Evolutionary conservation across 2,329 filamentous ascomycete genomes (phyloP).

Genomic region (Penicillium rolfsii): DNA sequence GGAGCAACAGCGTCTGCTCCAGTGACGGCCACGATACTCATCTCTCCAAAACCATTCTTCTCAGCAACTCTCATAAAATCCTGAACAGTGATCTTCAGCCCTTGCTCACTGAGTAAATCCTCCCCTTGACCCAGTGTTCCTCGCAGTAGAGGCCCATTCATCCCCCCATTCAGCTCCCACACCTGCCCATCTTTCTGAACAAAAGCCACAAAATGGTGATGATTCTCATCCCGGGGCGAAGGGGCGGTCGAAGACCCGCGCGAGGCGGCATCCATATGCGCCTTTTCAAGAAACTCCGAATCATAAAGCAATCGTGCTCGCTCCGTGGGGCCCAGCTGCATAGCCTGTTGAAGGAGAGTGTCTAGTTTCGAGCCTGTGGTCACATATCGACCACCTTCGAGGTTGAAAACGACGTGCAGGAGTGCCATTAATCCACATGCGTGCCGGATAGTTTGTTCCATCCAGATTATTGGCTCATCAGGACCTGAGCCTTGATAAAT

Average conservation of each 20-base stretch:
- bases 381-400: constrained; percentile 50
- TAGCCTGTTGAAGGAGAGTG: constrained; percentile 48
- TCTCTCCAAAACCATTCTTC: constrained; percentile 17
- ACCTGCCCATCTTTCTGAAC: constrained; percentile 24
- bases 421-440: constrained; percentile 63
- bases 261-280: constrained; percentile 31
- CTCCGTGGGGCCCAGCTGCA: constrained; percentile 49
- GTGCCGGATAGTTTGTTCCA: constrained; percentile 61
- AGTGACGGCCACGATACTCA: constrained; percentile 29
- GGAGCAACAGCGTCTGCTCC: neutral
- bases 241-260: constrained; percentile 22
- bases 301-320: constrained; percentile 59
- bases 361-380: constrained; percentile 49
- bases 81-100: constrained; percentile 22
- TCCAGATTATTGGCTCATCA: constrained; percentile 60
- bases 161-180: constrained; percentile 30
- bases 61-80: constrained; percentile 24
- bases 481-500: constrained; percentile 53
- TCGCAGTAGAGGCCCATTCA: constrained; percentile 39
- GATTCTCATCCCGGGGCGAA: constrained; percentile 24
- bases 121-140: constrained; percentile 34
- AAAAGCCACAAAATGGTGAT: constrained; percentile 30
- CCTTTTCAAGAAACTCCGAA: constrained; percentile 29
- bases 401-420: constrained; percentile 59
- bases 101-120: constrained; percentile 26